phyloP scores from a whole-genome alignment of 805 yeast genomes.

The Cyberlindnera suaveolens region DNA sequence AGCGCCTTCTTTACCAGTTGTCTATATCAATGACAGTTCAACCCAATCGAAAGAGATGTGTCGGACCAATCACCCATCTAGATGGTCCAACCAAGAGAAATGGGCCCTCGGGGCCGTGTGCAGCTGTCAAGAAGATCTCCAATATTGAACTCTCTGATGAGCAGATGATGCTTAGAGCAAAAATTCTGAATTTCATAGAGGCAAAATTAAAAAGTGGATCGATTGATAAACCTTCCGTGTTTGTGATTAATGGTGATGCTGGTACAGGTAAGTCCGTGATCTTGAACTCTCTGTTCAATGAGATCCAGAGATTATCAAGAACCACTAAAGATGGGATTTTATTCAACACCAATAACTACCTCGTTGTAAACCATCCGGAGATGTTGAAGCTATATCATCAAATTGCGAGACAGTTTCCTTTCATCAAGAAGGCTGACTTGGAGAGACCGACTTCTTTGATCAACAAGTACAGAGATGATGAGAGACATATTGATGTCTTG shows the following conservation, averaged over 20 bases:
- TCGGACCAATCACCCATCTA: conserved; percentile 1
- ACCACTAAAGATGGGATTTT: conserved; percentile 17
- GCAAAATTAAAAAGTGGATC: conserved; percentile 13
- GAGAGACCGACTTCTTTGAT: conserved; percentile 41
- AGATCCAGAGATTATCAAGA: conserved; percentile 29
- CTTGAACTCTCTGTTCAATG: conserved; percentile 36
- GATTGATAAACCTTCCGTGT: conserved; percentile 27
- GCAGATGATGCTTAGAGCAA: conserved; percentile 26
- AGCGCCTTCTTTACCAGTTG: not conserved
- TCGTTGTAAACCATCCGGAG: conserved; percentile 43
- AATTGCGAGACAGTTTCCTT: conserved; percentile 31
- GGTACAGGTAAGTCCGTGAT: conserved; percentile 44
- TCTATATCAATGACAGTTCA: no score
- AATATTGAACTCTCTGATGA: conserved; percentile 32
- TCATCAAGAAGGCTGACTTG: conserved; percentile 31
- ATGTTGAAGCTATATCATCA: conserved; percentile 39
- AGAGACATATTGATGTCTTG: conserved; percentile 28
- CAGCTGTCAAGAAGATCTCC: conserved; percentile 33
- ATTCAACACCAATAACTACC: conserved; percentile 28
- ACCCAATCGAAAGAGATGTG: not conserved
- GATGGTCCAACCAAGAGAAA: not conserved
- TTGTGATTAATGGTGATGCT: conserved; percentile 41
- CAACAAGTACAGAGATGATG: conserved; percentile 21
- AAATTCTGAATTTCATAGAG: conserved; percentile 27
- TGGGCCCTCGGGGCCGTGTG: not conserved